These are phyloP conservation scores for Cyclotella kingstonii DNA, from an alignment of 108 stramenopile genomes.

Conservation along the genomic window DNA sequence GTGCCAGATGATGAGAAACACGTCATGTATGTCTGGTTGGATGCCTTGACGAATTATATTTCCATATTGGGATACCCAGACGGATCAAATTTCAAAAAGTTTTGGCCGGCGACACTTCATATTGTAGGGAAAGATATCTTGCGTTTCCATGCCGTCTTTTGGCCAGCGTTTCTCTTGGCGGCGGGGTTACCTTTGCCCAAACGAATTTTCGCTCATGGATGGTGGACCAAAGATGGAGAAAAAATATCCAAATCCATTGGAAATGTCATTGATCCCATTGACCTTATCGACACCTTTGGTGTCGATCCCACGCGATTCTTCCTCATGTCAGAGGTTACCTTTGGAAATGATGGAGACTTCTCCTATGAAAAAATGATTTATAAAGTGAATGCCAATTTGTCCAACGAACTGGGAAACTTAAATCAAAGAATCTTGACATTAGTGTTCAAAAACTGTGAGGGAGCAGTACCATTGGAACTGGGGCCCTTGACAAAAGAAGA, in stretches of 20 bases:
- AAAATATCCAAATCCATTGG: constrained; percentile 95
- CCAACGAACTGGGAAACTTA: constrained; percentile 94
- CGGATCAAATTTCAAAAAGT: constrained; percentile 55
- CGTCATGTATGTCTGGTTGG: constrained; percentile 99
- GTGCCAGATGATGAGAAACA: constrained; percentile 90
- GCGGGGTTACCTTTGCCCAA: constrained; percentile 91
- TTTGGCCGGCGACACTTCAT: constrained; percentile 90
- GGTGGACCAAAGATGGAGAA: constrained; percentile 97
- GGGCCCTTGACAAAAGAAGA: constrained; percentile 65
- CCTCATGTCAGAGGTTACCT: constrained; percentile 86
- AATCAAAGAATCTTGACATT: constrained; percentile 87
- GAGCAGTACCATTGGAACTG: constrained; percentile 56
- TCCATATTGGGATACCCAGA: constrained; percentile 90
- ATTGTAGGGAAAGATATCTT: constrained; percentile 99
- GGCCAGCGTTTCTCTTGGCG: constrained; percentile 97
- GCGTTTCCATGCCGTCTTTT: constrained; percentile 96
- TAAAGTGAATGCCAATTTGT: constrained; percentile 85
- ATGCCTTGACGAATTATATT: constrained; percentile 96
- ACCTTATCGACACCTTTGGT: constrained; percentile 85
- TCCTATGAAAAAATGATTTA: constrained; percentile 80
- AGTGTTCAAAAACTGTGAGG: constrained; percentile 86
- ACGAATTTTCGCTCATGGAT: constrained; percentile 95
- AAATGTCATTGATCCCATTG: constrained; percentile 93
- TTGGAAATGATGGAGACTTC: constrained; percentile 94
- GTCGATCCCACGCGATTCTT: constrained; percentile 93